phyloP scores from a whole-genome alignment of 2,329 filamentous ascomycete genomes.

The Rhynchosporium agropyri region DNA sequence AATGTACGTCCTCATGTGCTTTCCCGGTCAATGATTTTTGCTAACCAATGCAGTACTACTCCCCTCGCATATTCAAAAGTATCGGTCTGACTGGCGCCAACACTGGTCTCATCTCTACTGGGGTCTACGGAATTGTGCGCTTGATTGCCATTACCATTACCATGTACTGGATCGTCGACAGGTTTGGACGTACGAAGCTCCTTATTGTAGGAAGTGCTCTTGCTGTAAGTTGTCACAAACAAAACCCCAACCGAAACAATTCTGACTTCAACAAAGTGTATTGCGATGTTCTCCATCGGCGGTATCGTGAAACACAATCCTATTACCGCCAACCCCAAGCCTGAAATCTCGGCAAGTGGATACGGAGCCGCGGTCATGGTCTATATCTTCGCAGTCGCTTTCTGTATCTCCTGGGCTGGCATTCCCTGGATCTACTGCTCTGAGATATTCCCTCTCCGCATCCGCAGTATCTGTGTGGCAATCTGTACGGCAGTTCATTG shows the following conservation, averaged over 20 bases:
- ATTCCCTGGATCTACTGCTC: slow-evolving; percentile 71
- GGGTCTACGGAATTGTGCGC: slow-evolving; percentile 72
- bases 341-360: slow-evolving; percentile 55
- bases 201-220: slow-evolving; percentile 47
- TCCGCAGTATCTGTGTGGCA: background rate
- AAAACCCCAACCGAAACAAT: background rate
- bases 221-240: background rate
- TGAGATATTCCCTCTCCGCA: slow-evolving; percentile 59
- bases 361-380: slow-evolving; percentile 54
- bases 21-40: too few species aligned
- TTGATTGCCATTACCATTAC: slow-evolving; percentile 64
- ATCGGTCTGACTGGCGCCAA: slow-evolving; percentile 62
- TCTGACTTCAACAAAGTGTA: background rate
- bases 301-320: background rate
- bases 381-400: slow-evolving; percentile 69
- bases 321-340: slow-evolving; percentile 31
- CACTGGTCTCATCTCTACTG: slow-evolving; percentile 68
- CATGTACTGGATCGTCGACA: slow-evolving; percentile 65
- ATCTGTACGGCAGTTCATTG: slow-evolving; percentile 49
- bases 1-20: background rate
- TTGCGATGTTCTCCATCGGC: background rate
- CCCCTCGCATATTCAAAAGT: slow-evolving; percentile 65
- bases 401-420: slow-evolving; percentile 69
- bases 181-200: slow-evolving; percentile 60
- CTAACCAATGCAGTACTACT: background rate